These are phyloP conservation scores for Penicillium palitans DNA, from an alignment of 2,329 filamentous ascomycete species.

Conservation along the genomic window DNA sequence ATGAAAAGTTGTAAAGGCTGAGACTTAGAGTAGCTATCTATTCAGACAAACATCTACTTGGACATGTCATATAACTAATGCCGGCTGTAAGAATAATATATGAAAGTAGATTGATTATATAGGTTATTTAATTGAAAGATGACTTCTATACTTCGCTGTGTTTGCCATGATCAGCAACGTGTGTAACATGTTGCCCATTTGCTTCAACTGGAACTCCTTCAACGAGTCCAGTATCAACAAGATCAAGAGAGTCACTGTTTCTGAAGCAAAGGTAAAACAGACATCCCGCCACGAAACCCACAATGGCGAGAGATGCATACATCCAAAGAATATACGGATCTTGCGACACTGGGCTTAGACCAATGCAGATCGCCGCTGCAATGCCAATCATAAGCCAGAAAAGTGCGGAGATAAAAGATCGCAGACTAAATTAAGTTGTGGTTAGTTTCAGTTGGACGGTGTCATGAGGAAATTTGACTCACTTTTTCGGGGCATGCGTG, in stretches of 20 bases:
- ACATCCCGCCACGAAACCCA: too few species aligned
- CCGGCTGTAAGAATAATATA: background rate
- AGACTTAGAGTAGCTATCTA: too few species aligned
- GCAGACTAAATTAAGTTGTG: constrained; percentile 4
- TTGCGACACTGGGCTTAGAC: constrained; percentile 20
- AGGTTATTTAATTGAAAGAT: background rate
- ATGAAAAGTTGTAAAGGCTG: too few species aligned
- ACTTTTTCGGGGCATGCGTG: too few species aligned
- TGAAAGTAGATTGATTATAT: background rate
- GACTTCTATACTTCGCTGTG: background rate
- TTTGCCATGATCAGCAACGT: background rate
- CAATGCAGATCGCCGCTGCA: constrained; percentile 24
- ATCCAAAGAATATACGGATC: constrained; percentile 24
- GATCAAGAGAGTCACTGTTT: constrained; percentile 3
- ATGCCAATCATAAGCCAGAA: constrained; percentile 23
- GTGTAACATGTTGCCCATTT: background rate
- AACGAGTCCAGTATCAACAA: background rate
- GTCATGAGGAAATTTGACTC: too few species aligned
- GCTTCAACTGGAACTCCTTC: constrained; percentile 2
- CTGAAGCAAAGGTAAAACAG: constrained; percentile 18
- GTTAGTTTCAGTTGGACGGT: too few species aligned
- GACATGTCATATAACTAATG: background rate
- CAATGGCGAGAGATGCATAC: constrained; percentile 18
- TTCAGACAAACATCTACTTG: too few species aligned
- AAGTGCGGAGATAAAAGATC: background rate